A percentile compares a stretch with the other conserved stretches of the same genome.
Conservation (phyloP, 2,329 filamentous ascomycete species). For the Sporothrix brasiliensis region DNA sequence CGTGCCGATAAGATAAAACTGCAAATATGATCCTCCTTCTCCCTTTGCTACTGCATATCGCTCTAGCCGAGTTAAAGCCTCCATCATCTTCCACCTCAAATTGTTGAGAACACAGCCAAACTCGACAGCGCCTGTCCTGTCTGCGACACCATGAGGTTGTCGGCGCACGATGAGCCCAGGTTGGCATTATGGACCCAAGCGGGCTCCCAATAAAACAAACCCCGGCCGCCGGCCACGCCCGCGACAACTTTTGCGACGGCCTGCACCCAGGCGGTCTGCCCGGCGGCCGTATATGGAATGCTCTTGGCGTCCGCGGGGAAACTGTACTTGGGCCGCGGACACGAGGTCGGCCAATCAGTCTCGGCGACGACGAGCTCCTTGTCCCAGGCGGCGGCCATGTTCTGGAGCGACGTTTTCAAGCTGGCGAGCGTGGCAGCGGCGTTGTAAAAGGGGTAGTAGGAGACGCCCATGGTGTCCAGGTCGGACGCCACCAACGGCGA, state of each 20-base stretch:
- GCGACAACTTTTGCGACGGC: conserved; percentile 60
- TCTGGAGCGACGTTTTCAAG: conserved; percentile 58
- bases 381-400: conserved; percentile 63
- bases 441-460: conserved; percentile 74
- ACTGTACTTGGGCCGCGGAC: conserved; percentile 58
- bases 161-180: conserved; percentile 35
- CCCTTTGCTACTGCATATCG: background rate
- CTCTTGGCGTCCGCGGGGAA: conserved; percentile 61
- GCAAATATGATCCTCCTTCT: no score
- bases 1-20: conserved; percentile 15
- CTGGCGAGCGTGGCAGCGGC: conserved; percentile 59
- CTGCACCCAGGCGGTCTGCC: conserved; percentile 65
- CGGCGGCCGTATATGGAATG: conserved; percentile 65
- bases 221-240: conserved; percentile 56
- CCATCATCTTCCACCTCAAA: background rate
- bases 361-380: conserved; percentile 72
- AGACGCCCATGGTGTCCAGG: conserved; percentile 72
- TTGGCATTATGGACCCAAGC: conserved; percentile 35
- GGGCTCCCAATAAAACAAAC: conserved; percentile 71
- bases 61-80: background rate
- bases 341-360: conserved; percentile 69
- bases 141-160: conserved; percentile 34
- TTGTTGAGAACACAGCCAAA: conserved; percentile 29
- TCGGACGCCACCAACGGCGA: conserved; percentile 47
- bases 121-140: conserved; percentile 34